A percentile compares a stretch with the other conserved stretches of the same genome.
These are phyloP conservation scores for Phialophora verrucosa DNA, from an alignment of 2,329 filamentous ascomycete genomes.

Conservation along the genomic window DNA sequence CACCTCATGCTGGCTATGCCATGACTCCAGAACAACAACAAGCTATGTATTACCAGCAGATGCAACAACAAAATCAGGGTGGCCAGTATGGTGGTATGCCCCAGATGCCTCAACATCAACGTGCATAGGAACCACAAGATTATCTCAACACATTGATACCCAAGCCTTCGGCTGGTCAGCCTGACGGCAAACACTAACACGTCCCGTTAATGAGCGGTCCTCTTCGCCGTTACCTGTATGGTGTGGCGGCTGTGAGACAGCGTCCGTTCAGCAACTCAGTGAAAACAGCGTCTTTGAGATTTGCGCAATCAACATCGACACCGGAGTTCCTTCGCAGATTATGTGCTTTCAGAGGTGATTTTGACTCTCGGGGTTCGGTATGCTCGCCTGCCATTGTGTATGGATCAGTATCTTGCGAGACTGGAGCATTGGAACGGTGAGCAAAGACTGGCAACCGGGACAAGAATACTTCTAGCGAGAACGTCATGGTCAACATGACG, in stretches of 20 bases:
- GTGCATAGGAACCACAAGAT: conserved; percentile 50
- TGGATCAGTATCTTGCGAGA: conserved; percentile 11
- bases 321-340: conserved; percentile 17
- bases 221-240: neutral
- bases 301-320: conserved; percentile 19
- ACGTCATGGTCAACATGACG: conserved; percentile 13
- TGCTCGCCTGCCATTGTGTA: conserved; percentile 19
- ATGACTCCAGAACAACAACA: conserved; percentile 71
- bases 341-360: conserved; percentile 21
- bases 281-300: conserved; percentile 14
- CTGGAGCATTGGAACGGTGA: conserved; percentile 5
- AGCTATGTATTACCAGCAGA: conserved; percentile 82
- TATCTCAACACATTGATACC: conserved; percentile 29
- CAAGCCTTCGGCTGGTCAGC: conserved; percentile 16
- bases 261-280: neutral
- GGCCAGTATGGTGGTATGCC: conserved; percentile 78
- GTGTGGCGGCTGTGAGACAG: neutral
- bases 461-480: conserved; percentile 9
- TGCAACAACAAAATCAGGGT: conserved; percentile 70
- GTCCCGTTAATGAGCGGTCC: neutral
- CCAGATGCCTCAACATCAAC: conserved; percentile 80
- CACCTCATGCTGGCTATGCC: conserved; percentile 69
- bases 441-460: conserved; percentile 11
- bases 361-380: conserved; percentile 10
- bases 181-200: neutral